Conservation (phyloP, 345 rosid species). For the Lepidium sativum region DNA sequence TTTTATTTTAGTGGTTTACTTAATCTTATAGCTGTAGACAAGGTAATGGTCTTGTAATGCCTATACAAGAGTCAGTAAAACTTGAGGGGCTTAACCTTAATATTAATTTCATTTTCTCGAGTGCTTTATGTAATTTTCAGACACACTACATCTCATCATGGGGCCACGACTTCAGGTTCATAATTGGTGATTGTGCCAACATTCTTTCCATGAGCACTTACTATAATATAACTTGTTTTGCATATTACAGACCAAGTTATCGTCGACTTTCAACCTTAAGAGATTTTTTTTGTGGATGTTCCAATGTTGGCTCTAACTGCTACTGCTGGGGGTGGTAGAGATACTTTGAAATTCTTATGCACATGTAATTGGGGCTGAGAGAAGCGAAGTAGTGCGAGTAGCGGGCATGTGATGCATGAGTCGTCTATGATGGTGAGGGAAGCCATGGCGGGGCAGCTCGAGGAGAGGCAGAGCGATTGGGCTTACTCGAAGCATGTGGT, state of each 20-base stretch:
- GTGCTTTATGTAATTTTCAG: conserved; percentile 39
- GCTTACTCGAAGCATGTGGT: conserved; percentile 46
- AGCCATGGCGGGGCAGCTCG: conserved; percentile 33
- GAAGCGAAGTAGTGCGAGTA: conserved; percentile 44
- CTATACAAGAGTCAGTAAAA: neutral
- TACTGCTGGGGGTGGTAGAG: no score
- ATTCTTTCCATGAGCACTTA: neutral
- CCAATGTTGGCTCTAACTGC: conserved; percentile 92
- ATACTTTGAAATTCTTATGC: no score
- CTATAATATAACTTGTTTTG: neutral
- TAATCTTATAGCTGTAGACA: conserved; percentile 86
- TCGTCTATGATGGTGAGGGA: conserved; percentile 30
- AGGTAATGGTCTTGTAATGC: conserved; percentile 35
- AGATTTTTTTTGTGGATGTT: conserved; percentile 58
- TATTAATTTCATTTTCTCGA: neutral
- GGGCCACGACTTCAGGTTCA: conserved; percentile 99
- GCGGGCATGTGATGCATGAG: conserved; percentile 26
- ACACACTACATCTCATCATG: conserved; percentile 96
- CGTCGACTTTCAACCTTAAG: conserved; percentile 82
- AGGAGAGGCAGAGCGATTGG: conserved; percentile 37
- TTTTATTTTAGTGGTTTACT: conserved; percentile 71
- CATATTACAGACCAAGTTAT: conserved; percentile 62
- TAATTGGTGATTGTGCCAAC: conserved; percentile 5
- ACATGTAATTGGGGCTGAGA: no score
- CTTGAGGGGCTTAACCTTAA: conserved; percentile 1